Percentiles rank a stretch among this genome's conserved stretches.
Evolutionary conservation across 495 filamentous ascomycete genomes (phyloP).

Genomic region (Barbatosphaeria neglecta): DNA sequence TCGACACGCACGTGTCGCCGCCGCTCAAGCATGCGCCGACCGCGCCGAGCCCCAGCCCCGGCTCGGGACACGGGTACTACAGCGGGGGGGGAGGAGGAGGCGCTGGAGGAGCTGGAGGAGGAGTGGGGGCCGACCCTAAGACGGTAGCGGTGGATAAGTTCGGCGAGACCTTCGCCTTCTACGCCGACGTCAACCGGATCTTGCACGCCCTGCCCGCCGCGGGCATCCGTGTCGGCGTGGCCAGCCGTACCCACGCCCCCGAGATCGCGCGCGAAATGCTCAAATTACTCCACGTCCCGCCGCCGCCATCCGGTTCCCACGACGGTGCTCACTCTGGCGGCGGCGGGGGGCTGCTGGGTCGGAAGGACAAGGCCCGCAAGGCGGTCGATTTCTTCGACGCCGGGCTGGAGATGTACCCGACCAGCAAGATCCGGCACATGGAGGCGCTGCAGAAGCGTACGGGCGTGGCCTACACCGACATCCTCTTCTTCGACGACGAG

Average conservation of each 20-base stretch:
- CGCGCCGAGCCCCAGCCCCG: constrained; percentile 29
- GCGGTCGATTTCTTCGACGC: constrained; percentile 71
- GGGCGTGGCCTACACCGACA: constrained; percentile 60
- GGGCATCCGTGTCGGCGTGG: constrained; percentile 58
- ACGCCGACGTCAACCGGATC: constrained; percentile 62
- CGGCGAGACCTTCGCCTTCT: constrained; percentile 74
- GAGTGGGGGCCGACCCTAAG: background rate
- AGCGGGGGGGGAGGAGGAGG: too few species aligned
- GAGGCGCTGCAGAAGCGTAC: constrained; percentile 54
- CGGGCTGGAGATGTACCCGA: constrained; percentile 80
- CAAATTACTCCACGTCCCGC: constrained; percentile 56
- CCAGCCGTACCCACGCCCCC: constrained; percentile 72
- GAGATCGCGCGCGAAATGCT: constrained; percentile 75
- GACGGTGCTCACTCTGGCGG: background rate
- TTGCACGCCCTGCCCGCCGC: constrained; percentile 44
- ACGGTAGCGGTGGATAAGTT: constrained; percentile 42
- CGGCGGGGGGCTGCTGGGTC: constrained; percentile 1
- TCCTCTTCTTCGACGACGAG: constrained; percentile 98
- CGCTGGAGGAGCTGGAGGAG: too few species aligned
- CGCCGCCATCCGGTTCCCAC: constrained; percentile 11
- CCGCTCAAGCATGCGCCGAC: constrained; percentile 54
- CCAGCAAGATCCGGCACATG: constrained; percentile 79
- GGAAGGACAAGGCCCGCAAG: constrained; percentile 30
- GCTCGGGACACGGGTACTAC: background rate
- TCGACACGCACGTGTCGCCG: constrained; percentile 79